Evolutionary conservation across 1,139 yeast genomes (phyloP).

Genomic region (Taphrina confusa): DNA sequence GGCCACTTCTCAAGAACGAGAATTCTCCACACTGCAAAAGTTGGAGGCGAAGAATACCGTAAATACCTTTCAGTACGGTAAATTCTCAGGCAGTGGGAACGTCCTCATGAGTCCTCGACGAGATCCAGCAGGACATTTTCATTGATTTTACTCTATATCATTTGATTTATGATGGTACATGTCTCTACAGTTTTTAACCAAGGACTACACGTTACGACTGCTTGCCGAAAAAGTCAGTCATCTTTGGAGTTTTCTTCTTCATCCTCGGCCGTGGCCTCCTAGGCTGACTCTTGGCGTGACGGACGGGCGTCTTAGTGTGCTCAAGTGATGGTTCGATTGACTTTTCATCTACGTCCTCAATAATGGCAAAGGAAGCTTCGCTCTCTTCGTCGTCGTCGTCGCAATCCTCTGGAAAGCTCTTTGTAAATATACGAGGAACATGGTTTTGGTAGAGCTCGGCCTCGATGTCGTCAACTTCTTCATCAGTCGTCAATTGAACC

Average conservation of each 20-base stretch:
- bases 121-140: constrained; percentile 35
- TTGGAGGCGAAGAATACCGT: constrained; percentile 51
- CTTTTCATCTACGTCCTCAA: neutral
- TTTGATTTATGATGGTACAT: too few relatives aligned
- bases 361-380: neutral
- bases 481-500: neutral
- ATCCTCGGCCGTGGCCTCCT: constrained; percentile 15
- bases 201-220: too few relatives aligned
- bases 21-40: constrained; percentile 42
- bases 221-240: constrained; percentile 25
- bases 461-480: constrained; percentile 10
- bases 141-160: neutral
- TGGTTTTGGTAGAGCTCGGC: constrained; percentile 6
- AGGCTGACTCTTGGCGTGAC: constrained; percentile 13
- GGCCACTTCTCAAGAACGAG: constrained; percentile 42
- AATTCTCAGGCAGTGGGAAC: constrained; percentile 15
- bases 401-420: neutral
- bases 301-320: neutral
- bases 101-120: constrained; percentile 25
- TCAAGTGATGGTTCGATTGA: neutral
- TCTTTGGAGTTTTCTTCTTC: constrained; percentile 16
- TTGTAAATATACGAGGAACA: constrained; percentile 9
- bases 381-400: neutral
- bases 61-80: constrained; percentile 62
- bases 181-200: too few relatives aligned